phyloP scores from a whole-genome alignment of 2,329 filamentous ascomycete genomes.

The Calonectria pseudoreteaudii region DNA sequence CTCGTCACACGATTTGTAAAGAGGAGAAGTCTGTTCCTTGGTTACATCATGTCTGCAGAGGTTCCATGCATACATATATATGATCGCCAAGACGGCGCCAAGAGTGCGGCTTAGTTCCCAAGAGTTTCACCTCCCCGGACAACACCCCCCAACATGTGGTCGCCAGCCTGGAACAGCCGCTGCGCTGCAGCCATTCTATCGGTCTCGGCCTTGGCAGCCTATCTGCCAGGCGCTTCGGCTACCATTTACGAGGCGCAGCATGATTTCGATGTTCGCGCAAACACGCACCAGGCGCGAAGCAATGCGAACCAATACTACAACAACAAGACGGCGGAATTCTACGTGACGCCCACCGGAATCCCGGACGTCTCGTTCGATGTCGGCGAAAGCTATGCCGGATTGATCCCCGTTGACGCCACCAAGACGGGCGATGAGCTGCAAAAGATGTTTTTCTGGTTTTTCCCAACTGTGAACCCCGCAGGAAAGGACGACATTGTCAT shows the following conservation, averaged over 20 bases:
- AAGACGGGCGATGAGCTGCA: constrained; percentile 23
- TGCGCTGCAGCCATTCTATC: neutral
- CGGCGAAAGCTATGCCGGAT: constrained; percentile 25
- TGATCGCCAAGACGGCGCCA: neutral
- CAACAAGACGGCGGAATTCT: constrained; percentile 9
- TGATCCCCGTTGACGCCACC: constrained; percentile 20
- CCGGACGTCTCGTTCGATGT: constrained; percentile 16
- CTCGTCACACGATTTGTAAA: neutral
- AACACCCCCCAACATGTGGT: neutral
- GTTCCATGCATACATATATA: neutral
- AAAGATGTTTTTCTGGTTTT: constrained; percentile 40
- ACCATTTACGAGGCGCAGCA: neutral
- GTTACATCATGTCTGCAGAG: neutral
- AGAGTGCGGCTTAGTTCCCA: neutral
- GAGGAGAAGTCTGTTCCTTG: neutral
- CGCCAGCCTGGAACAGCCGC: neutral
- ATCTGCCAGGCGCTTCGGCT: neutral
- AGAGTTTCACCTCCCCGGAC: neutral
- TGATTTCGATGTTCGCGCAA: neutral
- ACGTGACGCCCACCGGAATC: constrained; percentile 13
- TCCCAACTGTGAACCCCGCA: constrained; percentile 35
- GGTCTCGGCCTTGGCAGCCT: neutral
- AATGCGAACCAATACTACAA: constrained; percentile 13
- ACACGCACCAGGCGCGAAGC: neutral
- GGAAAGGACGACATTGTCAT: constrained; percentile 39